Base-by-base conservation (phyloP, 2,329 filamentous ascomycete genomes). In the Coleophoma cylindrospora region DNA sequence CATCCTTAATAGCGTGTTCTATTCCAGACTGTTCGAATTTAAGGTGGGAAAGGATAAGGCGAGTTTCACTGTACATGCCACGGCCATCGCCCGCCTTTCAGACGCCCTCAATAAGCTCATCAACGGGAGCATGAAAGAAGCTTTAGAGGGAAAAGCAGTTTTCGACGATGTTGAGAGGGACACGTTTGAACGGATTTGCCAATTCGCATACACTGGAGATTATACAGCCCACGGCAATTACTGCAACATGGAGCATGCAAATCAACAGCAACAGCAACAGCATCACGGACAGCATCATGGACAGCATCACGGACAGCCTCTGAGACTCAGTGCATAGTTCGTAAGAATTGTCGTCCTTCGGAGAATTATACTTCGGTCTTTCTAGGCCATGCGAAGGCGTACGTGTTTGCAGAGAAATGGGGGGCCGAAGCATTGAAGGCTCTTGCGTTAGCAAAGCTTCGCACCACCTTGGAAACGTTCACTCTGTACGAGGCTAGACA, bases 191-290 rank as follows among this genome's bases (percentile, higher is more conserved):
- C 43, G 47, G 34, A 49, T 58, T 50, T 54, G 48, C 50, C 50
- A 58, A 47, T 57, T 55, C 45, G 53, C 50, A 19, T 58, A 58
- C 50, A 54, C 48, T 48, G 55, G 53, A 51, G 49, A 57, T 45
- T 57, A 57, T 34, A 50, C 2, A 27, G 27, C 48, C 38, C 19
- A 19, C 54, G 50, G 36, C 34, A 49, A 45, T 40, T 17, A 47
- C 49, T 56, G 17, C 3, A 49, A 36, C 27, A 49, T n/a, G 9
- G 15, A 21, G 6, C 49, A 40, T 52, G 54, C 33, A 33, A 52
- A 38, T 51, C 38, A 44, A 47, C 50, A 34, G n/a, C n/a, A n/a
- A n/a, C n/a, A n/a, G n/a, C n/a, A n/a, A n/a, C n/a, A n/a, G 48
- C 34, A 54, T 33, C 6, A 51, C 40, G 48, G 21, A 45, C 22